Evolutionary conservation across 495 filamentous ascomycete species (phyloP).

Genomic region (Articulospora tetracladia): DNA sequence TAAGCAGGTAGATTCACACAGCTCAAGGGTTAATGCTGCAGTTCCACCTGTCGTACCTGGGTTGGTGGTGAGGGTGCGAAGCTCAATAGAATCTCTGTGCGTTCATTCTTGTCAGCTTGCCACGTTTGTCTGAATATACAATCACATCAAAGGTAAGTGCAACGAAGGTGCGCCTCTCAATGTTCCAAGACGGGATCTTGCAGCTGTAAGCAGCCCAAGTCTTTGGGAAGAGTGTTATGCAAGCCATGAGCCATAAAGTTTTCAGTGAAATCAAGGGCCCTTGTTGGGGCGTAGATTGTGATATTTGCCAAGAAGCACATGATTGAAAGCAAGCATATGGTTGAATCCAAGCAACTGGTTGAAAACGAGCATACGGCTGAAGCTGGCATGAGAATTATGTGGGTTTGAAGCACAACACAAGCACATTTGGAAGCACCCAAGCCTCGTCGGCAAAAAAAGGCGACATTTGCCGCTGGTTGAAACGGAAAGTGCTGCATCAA

Average conservation of each 20-base stretch:
- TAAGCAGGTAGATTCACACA: slow-evolving; percentile 32
- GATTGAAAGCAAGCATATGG: background rate
- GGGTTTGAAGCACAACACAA: background rate
- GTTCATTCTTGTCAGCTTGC: background rate
- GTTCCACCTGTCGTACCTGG: slow-evolving; percentile 3
- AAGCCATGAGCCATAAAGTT: background rate
- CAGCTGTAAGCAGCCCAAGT: background rate
- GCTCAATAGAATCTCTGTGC: background rate
- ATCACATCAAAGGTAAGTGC: background rate
- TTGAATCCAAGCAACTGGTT: background rate
- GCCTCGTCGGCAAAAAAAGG: background rate
- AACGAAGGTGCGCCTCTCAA: background rate
- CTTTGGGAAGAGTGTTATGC: background rate
- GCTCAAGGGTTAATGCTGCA: slow-evolving; percentile 22
- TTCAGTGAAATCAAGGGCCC: background rate
- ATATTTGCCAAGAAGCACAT: background rate
- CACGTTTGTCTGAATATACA: background rate
- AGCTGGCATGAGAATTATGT: background rate
- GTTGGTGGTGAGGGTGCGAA: slow-evolving; percentile 12
- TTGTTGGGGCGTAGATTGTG: background rate
- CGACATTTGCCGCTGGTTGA: background rate
- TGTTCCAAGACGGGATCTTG: background rate
- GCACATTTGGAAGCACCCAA: background rate
- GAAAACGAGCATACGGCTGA: background rate
- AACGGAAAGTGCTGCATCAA: background rate